phyloP scores from a whole-genome alignment of 2,329 filamentous ascomycete species.

The Didymella pinodella region DNA sequence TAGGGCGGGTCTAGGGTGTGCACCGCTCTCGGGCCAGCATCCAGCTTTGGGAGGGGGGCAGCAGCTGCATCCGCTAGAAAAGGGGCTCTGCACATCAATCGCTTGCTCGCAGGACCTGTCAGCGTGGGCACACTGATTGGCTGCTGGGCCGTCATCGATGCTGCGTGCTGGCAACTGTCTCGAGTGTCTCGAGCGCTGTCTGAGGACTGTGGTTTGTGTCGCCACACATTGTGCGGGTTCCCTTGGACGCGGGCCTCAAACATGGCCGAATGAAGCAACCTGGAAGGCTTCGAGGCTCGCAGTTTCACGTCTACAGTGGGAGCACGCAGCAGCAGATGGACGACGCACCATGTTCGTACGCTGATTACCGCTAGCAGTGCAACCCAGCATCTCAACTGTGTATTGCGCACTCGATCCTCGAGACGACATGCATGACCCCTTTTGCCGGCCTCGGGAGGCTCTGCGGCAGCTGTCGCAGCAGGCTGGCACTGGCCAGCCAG shows the following conservation, averaged over 20 bases:
- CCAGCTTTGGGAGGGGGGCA: conserved; percentile 7
- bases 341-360: conserved; percentile 26
- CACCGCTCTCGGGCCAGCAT: conserved; percentile 15
- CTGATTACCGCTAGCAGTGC: conserved; percentile 25
- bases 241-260: conserved; percentile 14
- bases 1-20: conserved; percentile 23
- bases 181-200: conserved; percentile 21
- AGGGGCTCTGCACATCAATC: conserved; percentile 31
- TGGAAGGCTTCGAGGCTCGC: conserved; percentile 23
- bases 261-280: conserved; percentile 20
- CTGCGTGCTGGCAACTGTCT: conserved; percentile 11
- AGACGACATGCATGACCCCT: conserved; percentile 32
- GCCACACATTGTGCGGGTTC: conserved; percentile 20
- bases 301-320: conserved; percentile 6
- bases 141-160: conserved; percentile 3
- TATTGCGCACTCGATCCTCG: conserved; percentile 18
- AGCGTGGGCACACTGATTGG: conserved; percentile 38
- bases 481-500: conserved; percentile 18
- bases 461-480: conserved; percentile 20
- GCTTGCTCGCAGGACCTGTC: conserved; percentile 10
- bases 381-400: conserved; percentile 24
- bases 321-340: conserved; percentile 23
- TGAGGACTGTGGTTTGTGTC: conserved; percentile 15
- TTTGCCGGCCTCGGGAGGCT: conserved; percentile 28
- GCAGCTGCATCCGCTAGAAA: conserved; percentile 29